phyloP scores from a whole-genome alignment of 2,329 filamentous ascomycete species.

The Fusarium dlaminii region DNA sequence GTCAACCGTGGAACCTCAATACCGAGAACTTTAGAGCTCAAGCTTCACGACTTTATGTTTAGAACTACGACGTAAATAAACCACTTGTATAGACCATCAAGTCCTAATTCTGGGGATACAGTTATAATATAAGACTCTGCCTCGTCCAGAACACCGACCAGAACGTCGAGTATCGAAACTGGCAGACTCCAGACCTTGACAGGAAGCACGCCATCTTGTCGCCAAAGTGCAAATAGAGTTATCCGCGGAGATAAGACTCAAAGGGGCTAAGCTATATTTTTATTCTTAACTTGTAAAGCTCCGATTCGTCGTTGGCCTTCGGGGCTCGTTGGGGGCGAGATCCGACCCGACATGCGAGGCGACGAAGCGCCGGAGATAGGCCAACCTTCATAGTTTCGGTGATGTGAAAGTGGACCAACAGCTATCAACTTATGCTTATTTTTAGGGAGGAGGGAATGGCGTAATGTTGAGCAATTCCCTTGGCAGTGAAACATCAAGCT shows the following conservation, averaged over 20 bases:
- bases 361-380: not conserved
- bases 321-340: not conserved
- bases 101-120: too few relatives aligned
- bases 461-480: not conserved
- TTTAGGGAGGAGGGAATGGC: not conserved
- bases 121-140: not conserved
- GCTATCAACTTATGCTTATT: too few relatives aligned
- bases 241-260: not conserved
- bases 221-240: not conserved
- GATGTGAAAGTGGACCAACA: not conserved
- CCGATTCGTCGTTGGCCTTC: not conserved
- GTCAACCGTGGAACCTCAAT: too few relatives aligned
- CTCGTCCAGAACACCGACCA: not conserved
- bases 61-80: too few relatives aligned
- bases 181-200: not conserved
- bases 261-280: rapidly evolving
- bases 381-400: not conserved
- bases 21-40: too few relatives aligned
- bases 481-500: not conserved
- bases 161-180: not conserved
- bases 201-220: not conserved
- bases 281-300: rapidly evolving
- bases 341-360: not conserved
- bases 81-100: not conserved
- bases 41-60: too few relatives aligned